Conservation (phyloP, 2,329 filamentous ascomycete genomes). For the Beauveria sp. region DNA sequence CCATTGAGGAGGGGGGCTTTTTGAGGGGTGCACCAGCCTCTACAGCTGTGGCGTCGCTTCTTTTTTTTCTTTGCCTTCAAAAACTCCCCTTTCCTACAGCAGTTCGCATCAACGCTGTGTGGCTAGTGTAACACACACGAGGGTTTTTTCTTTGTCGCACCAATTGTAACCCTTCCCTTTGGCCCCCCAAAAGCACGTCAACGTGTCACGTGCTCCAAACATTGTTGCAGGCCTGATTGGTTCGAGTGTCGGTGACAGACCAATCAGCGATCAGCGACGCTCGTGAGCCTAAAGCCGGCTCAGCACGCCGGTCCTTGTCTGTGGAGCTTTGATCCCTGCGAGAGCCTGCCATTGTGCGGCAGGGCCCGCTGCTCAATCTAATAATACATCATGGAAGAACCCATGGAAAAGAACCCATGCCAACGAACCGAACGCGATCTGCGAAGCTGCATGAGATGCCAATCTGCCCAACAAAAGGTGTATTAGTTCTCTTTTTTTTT, state of each 20-base stretch:
- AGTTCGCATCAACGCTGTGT: conserved; percentile 3
- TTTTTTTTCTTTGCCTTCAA: background rate
- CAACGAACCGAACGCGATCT: background rate
- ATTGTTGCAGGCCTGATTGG: background rate
- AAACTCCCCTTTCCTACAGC: background rate
- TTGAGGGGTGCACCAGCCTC: background rate
- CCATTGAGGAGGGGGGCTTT: too few relatives aligned
- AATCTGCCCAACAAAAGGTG: background rate
- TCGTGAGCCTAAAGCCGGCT: too few relatives aligned
- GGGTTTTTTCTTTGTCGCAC: background rate
- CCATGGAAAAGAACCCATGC: background rate
- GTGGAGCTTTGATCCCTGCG: background rate
- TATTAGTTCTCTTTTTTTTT: background rate
- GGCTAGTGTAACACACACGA: background rate
- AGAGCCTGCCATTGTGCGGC: background rate
- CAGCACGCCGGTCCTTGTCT: background rate
- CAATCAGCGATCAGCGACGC: too few relatives aligned
- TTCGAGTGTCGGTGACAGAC: background rate
- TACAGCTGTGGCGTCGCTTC: background rate
- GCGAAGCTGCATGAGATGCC: background rate
- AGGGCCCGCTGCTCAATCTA: conserved; percentile 7
- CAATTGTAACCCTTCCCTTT: background rate
- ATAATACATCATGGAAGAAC: background rate
- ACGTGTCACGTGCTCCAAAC: conserved; percentile 1
- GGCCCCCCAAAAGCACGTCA: background rate